These are phyloP conservation scores for Murraya paniculata DNA, from an alignment of 345 rosid genomes.

Conservation along the genomic window DNA sequence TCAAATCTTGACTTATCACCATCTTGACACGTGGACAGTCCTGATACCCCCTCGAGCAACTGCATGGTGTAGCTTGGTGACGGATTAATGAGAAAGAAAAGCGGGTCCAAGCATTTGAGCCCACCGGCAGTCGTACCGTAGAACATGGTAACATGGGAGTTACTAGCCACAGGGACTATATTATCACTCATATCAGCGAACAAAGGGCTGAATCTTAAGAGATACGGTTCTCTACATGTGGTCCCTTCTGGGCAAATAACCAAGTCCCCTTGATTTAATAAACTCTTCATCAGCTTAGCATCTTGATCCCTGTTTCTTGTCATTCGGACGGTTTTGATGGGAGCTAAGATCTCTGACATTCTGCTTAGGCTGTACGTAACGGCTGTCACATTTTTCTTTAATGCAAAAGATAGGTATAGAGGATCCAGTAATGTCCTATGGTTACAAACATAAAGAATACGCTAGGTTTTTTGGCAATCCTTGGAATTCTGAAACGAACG, in stretches of 20 bases:
- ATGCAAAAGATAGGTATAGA: constrained; percentile 42
- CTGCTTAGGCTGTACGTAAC: constrained; percentile 77
- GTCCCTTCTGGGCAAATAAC: constrained; percentile 89
- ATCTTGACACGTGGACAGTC: constrained; percentile 22
- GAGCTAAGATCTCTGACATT: constrained; percentile 59
- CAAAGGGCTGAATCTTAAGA: constrained; percentile 73
- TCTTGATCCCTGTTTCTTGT: constrained; percentile 55
- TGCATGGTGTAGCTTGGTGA: constrained; percentile 38
- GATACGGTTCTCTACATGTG: constrained; percentile 74
- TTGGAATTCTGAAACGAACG: background rate
- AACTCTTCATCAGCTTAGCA: constrained; percentile 36
- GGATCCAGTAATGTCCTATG: constrained; percentile 79
- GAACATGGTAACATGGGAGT: constrained; percentile 47
- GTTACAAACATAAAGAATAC: constrained; percentile 64
- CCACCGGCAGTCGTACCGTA: constrained; percentile 79
- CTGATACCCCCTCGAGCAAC: constrained; percentile 44
- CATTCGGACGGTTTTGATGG: constrained; percentile 61
- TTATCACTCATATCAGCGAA: constrained; percentile 57
- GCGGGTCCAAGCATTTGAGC: constrained; percentile 64
- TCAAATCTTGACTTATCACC: constrained; percentile 41
- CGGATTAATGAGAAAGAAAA: constrained; percentile 69
- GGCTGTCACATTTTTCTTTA: constrained; percentile 52
- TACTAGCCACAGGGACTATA: constrained; percentile 64
- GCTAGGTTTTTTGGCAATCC: constrained; percentile 13
- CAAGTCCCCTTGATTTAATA: constrained; percentile 53